Base-by-base conservation (phyloP, 164 flowering plant species). In the Hamamelis virginiana region DNA sequence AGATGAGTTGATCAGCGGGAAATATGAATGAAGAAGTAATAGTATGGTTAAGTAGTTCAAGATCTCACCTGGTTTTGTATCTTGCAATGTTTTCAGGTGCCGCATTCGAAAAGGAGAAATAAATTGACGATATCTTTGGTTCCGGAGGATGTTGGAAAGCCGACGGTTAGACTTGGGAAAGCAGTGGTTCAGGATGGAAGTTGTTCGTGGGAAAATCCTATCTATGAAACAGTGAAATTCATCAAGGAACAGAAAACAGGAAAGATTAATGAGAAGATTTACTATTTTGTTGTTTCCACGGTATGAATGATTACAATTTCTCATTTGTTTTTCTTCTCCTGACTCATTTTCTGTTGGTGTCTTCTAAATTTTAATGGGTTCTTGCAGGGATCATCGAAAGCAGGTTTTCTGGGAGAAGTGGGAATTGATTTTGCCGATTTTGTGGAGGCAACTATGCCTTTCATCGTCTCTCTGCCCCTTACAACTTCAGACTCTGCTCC, bases 331-430 rank as follows among this genome's bases (percentile, higher is more conserved):
- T 23, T 55, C 14, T 46, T 38, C 15, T 26, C 22, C 6, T 22
- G n/a, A 58, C 26, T 14, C 16, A 1, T 28, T 21, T 62, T 57
- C 33, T 12, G 16, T 43, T 14, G 18, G 25, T 69, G 21, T 50
- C 15, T 19, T 64, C 67, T 65, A 59, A n/a, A 68, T 53, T 44
- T 33, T 23, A 47, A 3, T 19, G 65, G 38, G 13, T 53, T 64
- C 43, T 79, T 48, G 69, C 77, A 95, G 98, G 97, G 96, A 47
- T 84, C 94, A 18, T 85, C 94, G 19, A 95, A 87, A 74, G 65
- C 82, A 50, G 89, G 90, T 48, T 75, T 81, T 73, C 70, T 91
- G 33, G 98, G 98, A 64, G 96, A 92, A 77, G 89, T 83, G 50
- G 74, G 81, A 0, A 43, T 95, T 64, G 88, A 95, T 79, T 82